These are phyloP conservation scores for Leishmania tropica DNA, from an alignment of 208 protist genomes.

Conservation along the genomic window DNA sequence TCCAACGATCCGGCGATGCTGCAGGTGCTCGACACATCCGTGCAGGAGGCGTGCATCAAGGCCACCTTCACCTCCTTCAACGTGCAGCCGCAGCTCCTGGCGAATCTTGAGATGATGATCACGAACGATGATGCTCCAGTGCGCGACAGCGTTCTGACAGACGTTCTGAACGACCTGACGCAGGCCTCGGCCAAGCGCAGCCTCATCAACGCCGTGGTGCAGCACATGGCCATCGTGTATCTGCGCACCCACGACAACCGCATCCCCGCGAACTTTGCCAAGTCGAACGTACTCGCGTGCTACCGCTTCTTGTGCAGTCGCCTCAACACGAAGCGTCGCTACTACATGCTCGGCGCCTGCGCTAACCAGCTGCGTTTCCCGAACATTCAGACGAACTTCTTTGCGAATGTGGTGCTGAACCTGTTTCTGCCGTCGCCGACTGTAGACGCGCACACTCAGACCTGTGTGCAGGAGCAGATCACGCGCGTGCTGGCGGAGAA, in stretches of 20 bases:
- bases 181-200: constrained; percentile 67
- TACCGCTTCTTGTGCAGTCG: constrained; percentile 94
- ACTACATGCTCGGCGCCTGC: constrained; percentile 97
- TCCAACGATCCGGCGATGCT: constrained; percentile 92
- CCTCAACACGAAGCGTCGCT: constrained; percentile 94
- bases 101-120: constrained; percentile 37
- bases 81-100: constrained; percentile 54
- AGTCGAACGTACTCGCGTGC: constrained; percentile 94
- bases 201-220: constrained; percentile 97
- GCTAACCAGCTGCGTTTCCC: constrained; percentile 99
- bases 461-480: constrained; percentile 97
- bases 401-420: constrained; percentile 96
- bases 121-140: constrained; percentile 48
- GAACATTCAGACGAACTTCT: constrained; percentile 99
- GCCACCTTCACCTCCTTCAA: constrained; percentile 45
- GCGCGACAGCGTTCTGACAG: constrained; percentile 28
- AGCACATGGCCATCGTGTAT: constrained; percentile 94
- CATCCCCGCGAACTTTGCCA: constrained; percentile 35
- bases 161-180: constrained; percentile 57
- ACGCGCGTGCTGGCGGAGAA: constrained; percentile 97
- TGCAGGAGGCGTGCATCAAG: constrained; percentile 88
- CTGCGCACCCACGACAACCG: constrained; percentile 41
- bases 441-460: constrained; percentile 61
- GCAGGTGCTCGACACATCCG: constrained; percentile 76
- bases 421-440: constrained; percentile 93